These are phyloP conservation scores for Imleria badia DNA, from an alignment of 768 basidiomycete genomes.

Conservation along the genomic window DNA sequence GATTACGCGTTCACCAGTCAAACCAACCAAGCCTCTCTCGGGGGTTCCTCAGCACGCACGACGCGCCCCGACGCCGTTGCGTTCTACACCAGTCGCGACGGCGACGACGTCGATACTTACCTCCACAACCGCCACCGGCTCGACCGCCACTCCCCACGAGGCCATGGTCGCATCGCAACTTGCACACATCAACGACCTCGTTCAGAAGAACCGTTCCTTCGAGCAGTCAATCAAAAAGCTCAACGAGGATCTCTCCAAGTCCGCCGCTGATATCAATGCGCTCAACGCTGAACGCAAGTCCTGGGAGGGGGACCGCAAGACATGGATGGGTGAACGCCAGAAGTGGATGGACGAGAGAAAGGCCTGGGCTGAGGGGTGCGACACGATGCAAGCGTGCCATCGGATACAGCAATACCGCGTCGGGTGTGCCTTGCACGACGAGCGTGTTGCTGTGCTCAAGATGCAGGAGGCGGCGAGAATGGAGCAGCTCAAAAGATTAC, in stretches of 20 bases:
- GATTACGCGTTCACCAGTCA: conserved; percentile 32
- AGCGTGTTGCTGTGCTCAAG: conserved; percentile 48
- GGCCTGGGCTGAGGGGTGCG: conserved; percentile 63
- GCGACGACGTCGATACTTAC: conserved; percentile 29
- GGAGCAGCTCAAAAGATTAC: conserved; percentile 59
- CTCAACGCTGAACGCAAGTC: conserved; percentile 41
- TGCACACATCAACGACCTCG: conserved; percentile 71
- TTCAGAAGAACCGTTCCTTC: conserved; percentile 63
- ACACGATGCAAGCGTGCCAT: conserved; percentile 61
- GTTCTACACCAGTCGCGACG: conserved; percentile 15
- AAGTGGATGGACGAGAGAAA: conserved; percentile 53
- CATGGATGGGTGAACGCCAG: conserved; percentile 26
- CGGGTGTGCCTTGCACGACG: conserved; percentile 52
- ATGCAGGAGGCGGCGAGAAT: conserved; percentile 53
- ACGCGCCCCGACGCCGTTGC: conserved; percentile 22
- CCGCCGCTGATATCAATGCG: conserved; percentile 27
- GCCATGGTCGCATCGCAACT: conserved; percentile 62
- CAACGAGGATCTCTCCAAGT: conserved; percentile 45
- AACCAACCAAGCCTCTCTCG: conserved; percentile 12
- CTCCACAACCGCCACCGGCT: conserved; percentile 29
- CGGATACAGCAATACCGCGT: conserved; percentile 63
- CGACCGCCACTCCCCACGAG: conserved; percentile 35
- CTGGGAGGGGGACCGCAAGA: conserved; percentile 27
- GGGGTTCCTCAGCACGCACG: conserved; percentile 11
- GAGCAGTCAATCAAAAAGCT: conserved; percentile 61